A percentile compares a stretch with the other conserved stretches of the same genome.
These are phyloP conservation scores for Caryopteris hybrid DNA, from an alignment of 305 asterid species.

Conservation along the genomic window DNA sequence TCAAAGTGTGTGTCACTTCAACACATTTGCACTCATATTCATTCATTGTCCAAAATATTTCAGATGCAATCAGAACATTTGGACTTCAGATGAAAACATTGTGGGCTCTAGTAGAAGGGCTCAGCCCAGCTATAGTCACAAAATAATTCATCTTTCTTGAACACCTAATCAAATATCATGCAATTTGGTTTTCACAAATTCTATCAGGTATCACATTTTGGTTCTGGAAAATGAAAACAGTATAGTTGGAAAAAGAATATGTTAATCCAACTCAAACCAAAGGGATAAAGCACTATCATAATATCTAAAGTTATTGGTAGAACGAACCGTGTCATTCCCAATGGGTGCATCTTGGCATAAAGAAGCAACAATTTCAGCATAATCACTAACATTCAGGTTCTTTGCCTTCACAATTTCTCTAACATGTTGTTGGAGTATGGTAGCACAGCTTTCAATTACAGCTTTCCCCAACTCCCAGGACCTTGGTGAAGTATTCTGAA, in stretches of 20 bases:
- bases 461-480: slow-evolving; percentile 43
- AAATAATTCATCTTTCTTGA: too few species aligned
- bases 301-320: slow-evolving; percentile 1
- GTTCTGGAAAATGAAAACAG: too few species aligned
- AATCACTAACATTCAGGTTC: slow-evolving; percentile 31
- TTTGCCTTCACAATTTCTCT: slow-evolving; percentile 31
- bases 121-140: too few species aligned
- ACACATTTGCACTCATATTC: background rate
- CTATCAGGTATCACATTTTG: too few species aligned
- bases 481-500: slow-evolving; percentile 40
- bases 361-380: slow-evolving; percentile 31
- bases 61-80: too few species aligned
- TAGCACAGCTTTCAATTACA: slow-evolving; percentile 36
- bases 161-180: too few species aligned
- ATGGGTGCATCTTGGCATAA: slow-evolving; percentile 33
- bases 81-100: too few species aligned
- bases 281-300: background rate
- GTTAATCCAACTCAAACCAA: background rate
- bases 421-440: slow-evolving; percentile 36
- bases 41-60: background rate
- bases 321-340: slow-evolving; percentile 31
- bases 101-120: too few species aligned
- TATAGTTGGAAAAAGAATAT: background rate
- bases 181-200: too few species aligned
- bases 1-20: background rate